phyloP scores from a whole-genome alignment of 495 filamentous ascomycete species.

The Staphylotrichum longicolle region DNA sequence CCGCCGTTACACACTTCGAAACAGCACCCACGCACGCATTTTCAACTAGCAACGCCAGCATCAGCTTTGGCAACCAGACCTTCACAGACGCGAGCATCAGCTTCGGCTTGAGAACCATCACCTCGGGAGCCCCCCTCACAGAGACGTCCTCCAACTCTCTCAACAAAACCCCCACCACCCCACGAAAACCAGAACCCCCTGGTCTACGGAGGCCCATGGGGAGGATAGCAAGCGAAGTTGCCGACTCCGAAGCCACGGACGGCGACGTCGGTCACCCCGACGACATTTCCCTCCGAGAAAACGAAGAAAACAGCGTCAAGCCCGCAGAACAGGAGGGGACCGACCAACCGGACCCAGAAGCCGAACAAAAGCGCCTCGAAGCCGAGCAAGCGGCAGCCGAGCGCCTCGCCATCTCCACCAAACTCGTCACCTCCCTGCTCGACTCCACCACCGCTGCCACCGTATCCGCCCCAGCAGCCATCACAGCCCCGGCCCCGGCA shows the following conservation, averaged over 20 bases:
- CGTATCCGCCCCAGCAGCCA: conserved; percentile 16
- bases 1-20: conserved; percentile 31
- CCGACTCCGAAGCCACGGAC: conserved; percentile 43
- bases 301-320: conserved; percentile 8
- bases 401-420: conserved; percentile 31
- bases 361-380: conserved; percentile 12
- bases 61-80: neutral
- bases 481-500: conserved; percentile 4
- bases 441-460: conserved; percentile 16
- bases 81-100: neutral
- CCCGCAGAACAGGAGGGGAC: neutral
- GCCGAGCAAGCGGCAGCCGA: conserved; percentile 25
- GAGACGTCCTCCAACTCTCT: conserved; percentile 40
- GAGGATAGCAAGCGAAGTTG: conserved; percentile 40
- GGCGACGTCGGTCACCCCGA: conserved; percentile 18
- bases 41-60: conserved; percentile 7
- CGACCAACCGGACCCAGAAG: neutral
- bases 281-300: conserved; percentile 6
- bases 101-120: conserved; percentile 15
- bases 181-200: conserved; percentile 13
- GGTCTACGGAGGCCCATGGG: conserved; percentile 17
- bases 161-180: conserved; percentile 35
- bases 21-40: conserved; percentile 41
- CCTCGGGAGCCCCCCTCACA: conserved; percentile 36
- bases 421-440: conserved; percentile 31